phyloP scores from a whole-genome alignment of 371 early-diverging fungal genomes.

The Zychaea mexicana region DNA sequence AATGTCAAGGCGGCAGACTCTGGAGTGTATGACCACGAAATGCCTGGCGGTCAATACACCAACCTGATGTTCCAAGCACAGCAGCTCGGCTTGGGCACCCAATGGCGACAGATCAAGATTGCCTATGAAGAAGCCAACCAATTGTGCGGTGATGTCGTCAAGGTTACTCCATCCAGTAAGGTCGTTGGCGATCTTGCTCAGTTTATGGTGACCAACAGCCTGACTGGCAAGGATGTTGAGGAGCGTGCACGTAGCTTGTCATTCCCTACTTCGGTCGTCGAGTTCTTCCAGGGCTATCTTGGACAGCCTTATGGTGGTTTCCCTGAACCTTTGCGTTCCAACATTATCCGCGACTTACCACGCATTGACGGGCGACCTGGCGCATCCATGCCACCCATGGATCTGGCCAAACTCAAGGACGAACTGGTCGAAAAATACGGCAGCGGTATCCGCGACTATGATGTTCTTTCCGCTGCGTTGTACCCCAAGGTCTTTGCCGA shows the following conservation, averaged over 20 bases:
- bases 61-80: constrained; percentile 96
- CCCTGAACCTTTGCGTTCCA: constrained; percentile 85
- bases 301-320: constrained; percentile 95
- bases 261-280: constrained; percentile 93
- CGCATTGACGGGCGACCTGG: constrained; percentile 90
- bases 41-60: constrained; percentile 98
- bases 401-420: constrained; percentile 71
- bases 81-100: constrained; percentile 88
- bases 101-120: constrained; percentile 92
- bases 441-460: constrained; percentile 77
- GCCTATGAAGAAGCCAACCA: constrained; percentile 90
- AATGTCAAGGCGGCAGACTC: constrained; percentile 86
- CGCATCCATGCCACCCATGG: constrained; percentile 75
- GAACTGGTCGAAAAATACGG: constrained; percentile 80
- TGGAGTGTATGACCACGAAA: constrained; percentile 92
- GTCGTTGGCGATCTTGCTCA: constrained; percentile 97
- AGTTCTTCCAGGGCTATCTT: constrained; percentile 94
- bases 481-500: constrained; percentile 96
- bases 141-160: constrained; percentile 94
- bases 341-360: constrained; percentile 77
- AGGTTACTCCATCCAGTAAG: constrained; percentile 96
- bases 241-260: constrained; percentile 77
- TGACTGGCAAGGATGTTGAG: constrained; percentile 74
- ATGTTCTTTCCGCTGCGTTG: constrained; percentile 85
- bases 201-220: constrained; percentile 92